A percentile compares a stretch with the other conserved stretches of the same genome.
Conservation (phyloP, 805 yeast species). For the Yarrowia yakushimensis region DNA sequence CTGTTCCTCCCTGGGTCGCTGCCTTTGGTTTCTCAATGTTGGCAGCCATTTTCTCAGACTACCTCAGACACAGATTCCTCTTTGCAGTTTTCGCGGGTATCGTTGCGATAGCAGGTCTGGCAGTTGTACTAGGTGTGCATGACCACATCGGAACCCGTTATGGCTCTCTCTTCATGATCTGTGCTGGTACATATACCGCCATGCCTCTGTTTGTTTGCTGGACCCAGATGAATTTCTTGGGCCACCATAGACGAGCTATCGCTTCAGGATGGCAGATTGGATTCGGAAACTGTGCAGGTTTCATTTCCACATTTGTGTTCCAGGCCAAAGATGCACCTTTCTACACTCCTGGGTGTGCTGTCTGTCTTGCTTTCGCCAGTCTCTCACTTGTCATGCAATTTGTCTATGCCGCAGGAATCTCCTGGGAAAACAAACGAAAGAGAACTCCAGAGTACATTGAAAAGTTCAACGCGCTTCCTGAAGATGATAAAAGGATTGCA, state of each 20-base stretch:
- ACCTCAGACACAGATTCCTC: slow-evolving; percentile 39
- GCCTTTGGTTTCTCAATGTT: slow-evolving; percentile 67
- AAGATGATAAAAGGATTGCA: slow-evolving; percentile 29
- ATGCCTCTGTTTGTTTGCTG: slow-evolving; percentile 70
- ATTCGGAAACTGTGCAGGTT: slow-evolving; percentile 72
- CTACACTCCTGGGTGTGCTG: slow-evolving; percentile 52
- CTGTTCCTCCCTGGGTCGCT: slow-evolving; percentile 81
- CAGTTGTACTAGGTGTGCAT: slow-evolving; percentile 49
- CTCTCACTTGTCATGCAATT: slow-evolving; percentile 30
- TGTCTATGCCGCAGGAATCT: slow-evolving; percentile 40
- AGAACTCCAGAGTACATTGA: slow-evolving; percentile 26
- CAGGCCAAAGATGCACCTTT: slow-evolving; percentile 55
- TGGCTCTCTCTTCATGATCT: slow-evolving; percentile 60
- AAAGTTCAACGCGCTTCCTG: neutral
- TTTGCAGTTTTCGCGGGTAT: slow-evolving; percentile 33
- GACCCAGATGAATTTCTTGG: slow-evolving; percentile 58
- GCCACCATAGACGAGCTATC: slow-evolving; percentile 58
- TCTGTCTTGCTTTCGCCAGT: slow-evolving; percentile 49
- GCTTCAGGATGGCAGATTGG: slow-evolving; percentile 64
- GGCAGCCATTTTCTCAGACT: slow-evolving; percentile 61
- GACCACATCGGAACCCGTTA: slow-evolving; percentile 48
- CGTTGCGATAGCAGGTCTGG: slow-evolving; percentile 52
- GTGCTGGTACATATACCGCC: slow-evolving; percentile 56
- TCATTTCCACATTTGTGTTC: slow-evolving; percentile 58
- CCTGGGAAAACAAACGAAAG: slow-evolving; percentile 34